Conservation (phyloP, 2,329 filamentous ascomycete species). For the Akanthomyces dipterigenus region DNA sequence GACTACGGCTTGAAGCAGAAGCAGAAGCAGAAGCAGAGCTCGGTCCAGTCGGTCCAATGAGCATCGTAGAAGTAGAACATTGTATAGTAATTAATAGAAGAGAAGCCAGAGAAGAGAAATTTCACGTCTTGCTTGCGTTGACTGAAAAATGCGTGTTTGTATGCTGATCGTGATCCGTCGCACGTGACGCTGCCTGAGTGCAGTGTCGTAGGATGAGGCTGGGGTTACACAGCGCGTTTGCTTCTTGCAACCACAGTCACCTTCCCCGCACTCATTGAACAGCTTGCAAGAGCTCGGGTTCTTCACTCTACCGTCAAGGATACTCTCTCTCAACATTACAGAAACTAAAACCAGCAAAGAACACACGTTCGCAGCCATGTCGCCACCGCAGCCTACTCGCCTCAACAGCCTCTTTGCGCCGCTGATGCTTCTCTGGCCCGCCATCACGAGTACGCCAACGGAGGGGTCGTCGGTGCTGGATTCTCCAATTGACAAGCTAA, state of each 20-base stretch:
- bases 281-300: background rate
- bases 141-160: background rate
- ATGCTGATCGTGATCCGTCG: background rate
- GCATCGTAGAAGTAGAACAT: background rate
- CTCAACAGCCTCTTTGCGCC: constrained; percentile 2
- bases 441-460: background rate
- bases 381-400: background rate
- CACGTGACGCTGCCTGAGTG: background rate
- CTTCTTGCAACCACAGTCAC: background rate
- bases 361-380: background rate
- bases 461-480: background rate
- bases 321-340: background rate
- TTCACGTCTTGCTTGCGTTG: no score
- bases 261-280: background rate
- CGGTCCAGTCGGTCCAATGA: no score
- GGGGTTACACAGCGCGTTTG: background rate
- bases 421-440: constrained; percentile 2
- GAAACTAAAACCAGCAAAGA: background rate
- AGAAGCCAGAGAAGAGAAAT: no score
- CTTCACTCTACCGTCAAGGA: background rate
- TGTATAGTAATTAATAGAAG: background rate
- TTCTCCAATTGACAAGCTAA: background rate
- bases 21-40: background rate
- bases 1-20: background rate
- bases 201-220: background rate